Evolutionary conservation across 192 early-diverging fungal species (phyloP).

Genomic region (Fimicolochytrium jonesii): DNA sequence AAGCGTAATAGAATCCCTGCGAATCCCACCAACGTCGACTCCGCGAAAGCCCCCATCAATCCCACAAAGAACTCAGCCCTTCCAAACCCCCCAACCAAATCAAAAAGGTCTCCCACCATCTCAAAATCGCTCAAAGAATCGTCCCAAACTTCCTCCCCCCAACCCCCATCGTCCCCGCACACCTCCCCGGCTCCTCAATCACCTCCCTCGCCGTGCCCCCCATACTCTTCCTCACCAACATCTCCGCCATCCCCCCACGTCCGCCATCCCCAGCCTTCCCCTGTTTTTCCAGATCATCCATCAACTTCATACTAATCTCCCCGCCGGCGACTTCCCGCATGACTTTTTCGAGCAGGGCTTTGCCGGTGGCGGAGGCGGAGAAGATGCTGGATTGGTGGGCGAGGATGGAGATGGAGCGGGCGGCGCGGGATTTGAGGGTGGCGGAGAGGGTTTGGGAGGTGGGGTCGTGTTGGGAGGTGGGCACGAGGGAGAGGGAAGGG

Average conservation of each 20-base stretch:
- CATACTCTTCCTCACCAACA: slow-evolving; percentile 13
- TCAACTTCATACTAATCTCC: slow-evolving; percentile 17
- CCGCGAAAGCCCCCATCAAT: too few relatives aligned
- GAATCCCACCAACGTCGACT: too few relatives aligned
- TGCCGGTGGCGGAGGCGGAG: slow-evolving; percentile 12
- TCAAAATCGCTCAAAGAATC: not conserved
- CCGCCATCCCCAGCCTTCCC: not conserved
- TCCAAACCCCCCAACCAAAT: too few relatives aligned
- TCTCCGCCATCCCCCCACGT: slow-evolving; percentile 5
- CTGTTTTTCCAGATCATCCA: slow-evolving; percentile 6
- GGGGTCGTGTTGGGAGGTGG: not conserved
- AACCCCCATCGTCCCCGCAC: slow-evolving; percentile 26
- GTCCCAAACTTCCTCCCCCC: slow-evolving; percentile 17
- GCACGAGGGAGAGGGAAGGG: not conserved
- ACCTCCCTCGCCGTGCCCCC: slow-evolving; percentile 7
- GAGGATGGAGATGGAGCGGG: slow-evolving; percentile 10
- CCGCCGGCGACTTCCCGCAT: slow-evolving; percentile 25
- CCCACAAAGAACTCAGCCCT: too few relatives aligned
- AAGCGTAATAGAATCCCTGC: too few relatives aligned
- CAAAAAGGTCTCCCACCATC: too few relatives aligned
- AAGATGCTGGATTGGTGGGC: slow-evolving; percentile 8
- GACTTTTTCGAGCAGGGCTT: slow-evolving; percentile 9
- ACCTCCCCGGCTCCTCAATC: slow-evolving; percentile 21
- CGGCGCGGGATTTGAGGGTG: slow-evolving; percentile 6
- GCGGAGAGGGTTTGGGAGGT: slow-evolving; percentile 2